Percentiles rank a stretch among this genome's conserved stretches.
Evolutionary conservation across 169 alveolate genomes (phyloP).

Genomic region (Cyclospora cayetanensis): DNA sequence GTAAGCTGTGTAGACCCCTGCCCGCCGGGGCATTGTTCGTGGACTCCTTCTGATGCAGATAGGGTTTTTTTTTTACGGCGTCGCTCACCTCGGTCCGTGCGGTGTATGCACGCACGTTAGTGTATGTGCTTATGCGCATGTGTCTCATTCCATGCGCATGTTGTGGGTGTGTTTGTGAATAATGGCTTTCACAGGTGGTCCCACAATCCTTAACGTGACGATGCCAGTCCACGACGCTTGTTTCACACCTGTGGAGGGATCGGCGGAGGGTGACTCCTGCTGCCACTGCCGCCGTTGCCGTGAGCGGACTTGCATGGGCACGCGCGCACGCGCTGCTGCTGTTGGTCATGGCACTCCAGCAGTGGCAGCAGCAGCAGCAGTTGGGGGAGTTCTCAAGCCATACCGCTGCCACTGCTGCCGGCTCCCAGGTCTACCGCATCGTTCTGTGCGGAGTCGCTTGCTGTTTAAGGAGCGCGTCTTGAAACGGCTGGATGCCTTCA

Average conservation of each 20-base stretch:
- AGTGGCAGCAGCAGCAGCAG: background rate
- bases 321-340: background rate
- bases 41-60: too few relatives aligned
- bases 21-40: background rate
- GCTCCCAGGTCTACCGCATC: background rate
- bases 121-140: background rate
- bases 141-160: background rate
- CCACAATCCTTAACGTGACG: slow-evolving; percentile 53
- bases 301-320: background rate
- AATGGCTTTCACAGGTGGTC: slow-evolving; percentile 44
- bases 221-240: slow-evolving; percentile 11
- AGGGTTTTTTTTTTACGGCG: too few relatives aligned
- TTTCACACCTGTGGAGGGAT: background rate
- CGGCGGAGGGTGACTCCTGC: background rate
- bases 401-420: slow-evolving; percentile 59
- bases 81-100: too few relatives aligned
- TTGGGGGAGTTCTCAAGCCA: background rate
- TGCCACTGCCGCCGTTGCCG: slow-evolving; percentile 23
- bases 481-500: slow-evolving; percentile 32
- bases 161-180: background rate
- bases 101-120: background rate
- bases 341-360: background rate
- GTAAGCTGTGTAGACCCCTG: background rate
- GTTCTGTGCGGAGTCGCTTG: slow-evolving; percentile 39
- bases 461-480: slow-evolving; percentile 41